These are phyloP conservation scores for Geotrichum citri-aurantii DNA, from an alignment of 1,139 yeast species.

Conservation along the genomic window DNA sequence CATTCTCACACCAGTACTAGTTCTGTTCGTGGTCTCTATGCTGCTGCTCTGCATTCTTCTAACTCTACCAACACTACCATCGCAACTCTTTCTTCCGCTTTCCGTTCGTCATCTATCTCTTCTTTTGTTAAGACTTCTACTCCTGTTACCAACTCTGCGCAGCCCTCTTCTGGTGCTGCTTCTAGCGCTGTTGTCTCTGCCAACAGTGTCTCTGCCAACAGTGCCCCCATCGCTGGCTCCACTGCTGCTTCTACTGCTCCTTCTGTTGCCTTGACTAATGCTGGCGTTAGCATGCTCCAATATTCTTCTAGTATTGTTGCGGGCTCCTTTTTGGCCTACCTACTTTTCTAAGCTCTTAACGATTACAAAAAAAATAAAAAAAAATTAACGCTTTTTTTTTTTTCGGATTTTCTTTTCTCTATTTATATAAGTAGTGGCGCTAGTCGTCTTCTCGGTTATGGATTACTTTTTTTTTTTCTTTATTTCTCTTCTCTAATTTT, in stretches of 20 bases:
- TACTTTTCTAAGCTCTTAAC: neutral
- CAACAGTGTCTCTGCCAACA: neutral
- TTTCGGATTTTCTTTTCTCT: too few relatives aligned
- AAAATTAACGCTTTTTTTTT: neutral
- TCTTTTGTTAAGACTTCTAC: conserved; percentile 10
- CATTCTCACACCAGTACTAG: neutral
- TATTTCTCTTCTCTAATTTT: too few relatives aligned
- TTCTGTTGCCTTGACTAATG: neutral
- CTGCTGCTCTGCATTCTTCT: neutral
- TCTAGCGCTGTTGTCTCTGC: neutral
- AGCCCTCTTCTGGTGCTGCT: neutral
- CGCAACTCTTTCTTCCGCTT: neutral
- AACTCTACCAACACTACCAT: neutral
- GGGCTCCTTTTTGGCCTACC: neutral
- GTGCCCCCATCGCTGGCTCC: too few relatives aligned
- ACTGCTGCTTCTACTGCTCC: neutral
- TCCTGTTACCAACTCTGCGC: conserved; percentile 41
- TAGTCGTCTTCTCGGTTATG: neutral
- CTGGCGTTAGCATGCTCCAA: neutral
- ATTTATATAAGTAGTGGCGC: neutral
- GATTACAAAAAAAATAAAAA: neutral
- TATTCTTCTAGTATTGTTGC: neutral
- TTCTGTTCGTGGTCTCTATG: conserved; percentile 4
- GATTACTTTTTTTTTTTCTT: too few relatives aligned
- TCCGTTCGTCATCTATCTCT: neutral